Conservation (phyloP, 352 stramenopile species). For the Elongisporangium prolatum region DNA sequence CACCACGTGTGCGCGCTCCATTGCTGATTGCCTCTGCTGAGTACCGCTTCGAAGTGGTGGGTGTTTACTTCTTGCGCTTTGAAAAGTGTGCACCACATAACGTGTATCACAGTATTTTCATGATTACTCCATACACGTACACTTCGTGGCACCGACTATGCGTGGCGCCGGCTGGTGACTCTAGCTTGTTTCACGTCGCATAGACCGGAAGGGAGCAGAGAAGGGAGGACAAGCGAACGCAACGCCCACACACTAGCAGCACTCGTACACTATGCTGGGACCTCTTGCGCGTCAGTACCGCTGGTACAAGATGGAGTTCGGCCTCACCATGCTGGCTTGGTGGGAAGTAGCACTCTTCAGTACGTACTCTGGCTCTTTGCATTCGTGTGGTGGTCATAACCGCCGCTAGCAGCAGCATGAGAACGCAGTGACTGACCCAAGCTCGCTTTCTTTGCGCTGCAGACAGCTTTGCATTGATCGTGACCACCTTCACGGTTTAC, state of each 20-base stretch:
- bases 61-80: neutral
- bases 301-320: constrained; percentile 88
- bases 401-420: neutral
- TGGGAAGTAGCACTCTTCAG: constrained; percentile 83
- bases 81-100: neutral
- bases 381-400: neutral
- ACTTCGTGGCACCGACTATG: neutral
- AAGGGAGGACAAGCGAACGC: neutral
- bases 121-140: neutral
- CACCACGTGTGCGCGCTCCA: constrained; percentile 56
- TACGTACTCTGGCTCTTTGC: constrained; percentile 24
- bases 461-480: constrained; percentile 72
- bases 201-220: neutral
- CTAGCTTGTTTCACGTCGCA: neutral
- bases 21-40: constrained; percentile 4
- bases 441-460: constrained; percentile 2
- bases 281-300: constrained; percentile 63
- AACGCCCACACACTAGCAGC: neutral
- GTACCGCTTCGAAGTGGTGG: neutral
- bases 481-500: constrained; percentile 69
- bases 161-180: neutral
- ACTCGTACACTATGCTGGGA: constrained; percentile 41
- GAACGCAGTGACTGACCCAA: neutral
- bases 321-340: constrained; percentile 76
- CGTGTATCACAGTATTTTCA: neutral